Evolutionary conservation across 169 alveolate genomes (phyloP), one percentile per base, ranked within the genome.

Genomic region (Besnoitia besnoiti): DNA sequence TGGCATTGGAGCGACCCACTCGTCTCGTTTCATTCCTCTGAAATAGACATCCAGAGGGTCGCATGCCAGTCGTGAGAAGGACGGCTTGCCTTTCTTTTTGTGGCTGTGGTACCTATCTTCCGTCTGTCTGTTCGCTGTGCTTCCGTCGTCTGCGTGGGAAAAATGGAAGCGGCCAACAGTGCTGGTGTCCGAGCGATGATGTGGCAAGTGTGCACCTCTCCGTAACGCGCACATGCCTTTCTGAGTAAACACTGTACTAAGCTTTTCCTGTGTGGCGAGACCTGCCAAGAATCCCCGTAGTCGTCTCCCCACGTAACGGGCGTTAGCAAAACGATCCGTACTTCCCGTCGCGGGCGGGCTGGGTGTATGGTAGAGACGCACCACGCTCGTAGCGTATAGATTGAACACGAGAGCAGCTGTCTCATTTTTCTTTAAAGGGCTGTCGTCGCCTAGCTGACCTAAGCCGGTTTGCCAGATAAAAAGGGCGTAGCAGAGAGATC

Each of bases 1-100:
- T 51, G 99, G 99, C 62, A 98, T 98, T 50, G 99, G 99, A 40
- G 99, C 99, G 46, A 85, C 94, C 21, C 91, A 94, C 84, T 77
- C 93, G 47, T 91, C 94, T 62, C 93, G 94, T 21, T 94, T 80
- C 92, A 88, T 93, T 75, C 92, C 94, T 0, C 92, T 85, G 49
- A 93, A 93, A 85, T 93, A 93, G 90, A 85, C 55, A 49, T 21
- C 27, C 27, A 55, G n/a, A 55, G 73, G 73, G 73, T 21, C 73
- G 21, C 61, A 55, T 55, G 73, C 73, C 73, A 55, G 35, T 27
- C 73, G 30, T 21, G 73, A 55, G 73, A 55, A 55, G 73, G n/a
- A 55, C 16, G 0, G n/a, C 73, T 7, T 55, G 73, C 27, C 27
- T 33, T 55, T 24, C 35, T 12, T 55, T 55, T 55, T 8, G 73